Evolutionary conservation across 805 yeast genomes (phyloP).

Genomic region (Kuraishia hungarica): DNA sequence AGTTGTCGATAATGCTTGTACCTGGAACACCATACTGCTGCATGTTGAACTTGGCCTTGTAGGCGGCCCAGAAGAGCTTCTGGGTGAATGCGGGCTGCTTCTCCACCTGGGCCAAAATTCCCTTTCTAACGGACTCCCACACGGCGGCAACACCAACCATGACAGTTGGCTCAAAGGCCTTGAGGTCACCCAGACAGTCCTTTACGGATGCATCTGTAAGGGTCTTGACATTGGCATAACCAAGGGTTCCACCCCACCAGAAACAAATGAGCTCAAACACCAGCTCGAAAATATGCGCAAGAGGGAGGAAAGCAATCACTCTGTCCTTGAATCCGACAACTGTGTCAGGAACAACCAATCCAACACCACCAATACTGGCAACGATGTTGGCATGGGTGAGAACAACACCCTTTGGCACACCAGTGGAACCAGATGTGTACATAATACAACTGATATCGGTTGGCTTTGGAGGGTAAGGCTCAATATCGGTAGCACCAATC

Average conservation of each 20-base stretch:
- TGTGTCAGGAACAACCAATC: constrained; percentile 47
- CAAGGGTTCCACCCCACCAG: constrained; percentile 85
- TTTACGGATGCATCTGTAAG: constrained; percentile 72
- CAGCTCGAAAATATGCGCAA: constrained; percentile 94
- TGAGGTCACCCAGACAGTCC: constrained; percentile 85
- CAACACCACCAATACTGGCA: constrained; percentile 82
- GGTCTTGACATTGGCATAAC: constrained; percentile 92
- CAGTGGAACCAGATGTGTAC: constrained; percentile 87
- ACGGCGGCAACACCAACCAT: constrained; percentile 99
- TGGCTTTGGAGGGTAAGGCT: constrained; percentile 39
- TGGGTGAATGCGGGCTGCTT: constrained; percentile 59
- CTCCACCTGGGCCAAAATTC: constrained; percentile 69
- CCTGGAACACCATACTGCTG: constrained; percentile 67
- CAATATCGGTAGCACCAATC: constrained; percentile 29
- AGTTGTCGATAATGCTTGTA: constrained; percentile 53
- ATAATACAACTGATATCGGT: constrained; percentile 65
- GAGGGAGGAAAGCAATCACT: constrained; percentile 81
- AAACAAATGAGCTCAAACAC: constrained; percentile 73
- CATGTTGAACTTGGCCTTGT: constrained; percentile 60
- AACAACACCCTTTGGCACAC: constrained; percentile 79
- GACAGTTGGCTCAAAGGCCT: constrained; percentile 78
- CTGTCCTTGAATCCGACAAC: constrained; percentile 52
- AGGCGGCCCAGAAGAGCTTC: constrained; percentile 85
- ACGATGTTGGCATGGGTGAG: constrained; percentile 59
- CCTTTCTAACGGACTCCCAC: constrained; percentile 94